Conservation (phyloP, 192 early-diverging fungal species). For the Backusella sp. region DNA sequence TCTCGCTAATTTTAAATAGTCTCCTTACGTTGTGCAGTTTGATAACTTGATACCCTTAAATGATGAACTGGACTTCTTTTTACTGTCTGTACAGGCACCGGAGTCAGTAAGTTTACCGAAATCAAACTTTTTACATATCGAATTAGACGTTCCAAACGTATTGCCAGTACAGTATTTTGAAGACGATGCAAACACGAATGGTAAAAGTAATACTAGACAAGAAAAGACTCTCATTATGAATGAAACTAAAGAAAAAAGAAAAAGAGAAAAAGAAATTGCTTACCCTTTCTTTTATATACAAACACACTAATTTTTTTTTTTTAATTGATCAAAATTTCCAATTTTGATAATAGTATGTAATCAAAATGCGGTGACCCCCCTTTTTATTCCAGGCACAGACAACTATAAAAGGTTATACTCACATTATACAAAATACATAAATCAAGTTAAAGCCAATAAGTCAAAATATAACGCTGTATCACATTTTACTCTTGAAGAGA, state of each 20-base stretch:
- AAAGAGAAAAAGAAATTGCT: background rate
- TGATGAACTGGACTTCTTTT: background rate
- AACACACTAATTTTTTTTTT: background rate
- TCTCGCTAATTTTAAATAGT: background rate
- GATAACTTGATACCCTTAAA: conserved; percentile 18
- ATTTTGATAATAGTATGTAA: background rate
- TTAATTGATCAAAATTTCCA: conserved; percentile 1
- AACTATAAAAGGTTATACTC: background rate
- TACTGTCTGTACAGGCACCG: conserved; percentile 12
- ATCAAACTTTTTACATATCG: conserved; percentile 15
- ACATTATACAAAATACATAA: background rate
- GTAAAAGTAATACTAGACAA: conserved; percentile 1
- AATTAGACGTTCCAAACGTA: background rate
- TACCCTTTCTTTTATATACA: background rate
- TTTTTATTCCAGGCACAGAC: background rate
- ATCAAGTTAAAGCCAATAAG: background rate
- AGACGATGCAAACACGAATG: background rate
- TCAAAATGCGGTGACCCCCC: background rate
- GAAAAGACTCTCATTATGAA: background rate
- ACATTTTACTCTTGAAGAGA: background rate
- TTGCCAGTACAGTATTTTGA: conserved; percentile 12
- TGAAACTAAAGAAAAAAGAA: background rate
- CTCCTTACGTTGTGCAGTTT: conserved; percentile 36
- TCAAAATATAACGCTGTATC: background rate
- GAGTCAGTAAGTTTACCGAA: conserved; percentile 4